Percentiles rank a stretch among this genome's conserved stretches.
These are phyloP conservation scores for Solidago caesia DNA, from an alignment of 129 eudicot species.

Conservation along the genomic window DNA sequence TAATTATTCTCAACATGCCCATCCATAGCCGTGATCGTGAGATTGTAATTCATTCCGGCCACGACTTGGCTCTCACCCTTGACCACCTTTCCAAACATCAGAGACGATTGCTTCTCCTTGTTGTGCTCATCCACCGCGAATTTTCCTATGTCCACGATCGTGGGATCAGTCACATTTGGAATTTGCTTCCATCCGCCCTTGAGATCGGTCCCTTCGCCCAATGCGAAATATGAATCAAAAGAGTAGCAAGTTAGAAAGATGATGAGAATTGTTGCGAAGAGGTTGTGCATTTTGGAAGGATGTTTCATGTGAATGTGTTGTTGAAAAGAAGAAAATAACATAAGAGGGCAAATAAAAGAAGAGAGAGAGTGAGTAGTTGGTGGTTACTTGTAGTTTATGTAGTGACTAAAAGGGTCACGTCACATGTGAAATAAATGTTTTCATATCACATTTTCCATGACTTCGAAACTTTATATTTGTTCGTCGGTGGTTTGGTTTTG, in stretches of 20 bases:
- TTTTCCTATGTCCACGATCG: constrained; percentile 22
- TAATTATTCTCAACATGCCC: neutral
- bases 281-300: constrained; percentile 9
- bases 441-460: too few species aligned
- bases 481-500: too few species aligned
- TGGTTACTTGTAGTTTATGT: too few species aligned
- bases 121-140: constrained; percentile 31
- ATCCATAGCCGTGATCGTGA: constrained; percentile 16
- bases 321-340: too few species aligned
- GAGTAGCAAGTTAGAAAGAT: neutral
- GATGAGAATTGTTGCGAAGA: constrained; percentile 7
- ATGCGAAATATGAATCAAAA: neutral
- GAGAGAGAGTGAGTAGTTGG: too few species aligned
- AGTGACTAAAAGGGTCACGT: too few species aligned
- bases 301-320: neutral
- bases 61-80: constrained; percentile 31
- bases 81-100: constrained; percentile 15
- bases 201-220: neutral
- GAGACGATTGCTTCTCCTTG: neutral
- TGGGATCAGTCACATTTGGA: constrained; percentile 8
- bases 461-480: too few species aligned
- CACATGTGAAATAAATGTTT: too few species aligned
- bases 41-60: constrained; percentile 25
- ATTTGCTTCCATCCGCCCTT: constrained; percentile 26
- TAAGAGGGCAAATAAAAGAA: too few species aligned